Percentiles rank a stretch among this genome's conserved stretches.
phyloP scores from a whole-genome alignment of 164 flowering plant genomes.

The Magnolia changhungtana region DNA sequence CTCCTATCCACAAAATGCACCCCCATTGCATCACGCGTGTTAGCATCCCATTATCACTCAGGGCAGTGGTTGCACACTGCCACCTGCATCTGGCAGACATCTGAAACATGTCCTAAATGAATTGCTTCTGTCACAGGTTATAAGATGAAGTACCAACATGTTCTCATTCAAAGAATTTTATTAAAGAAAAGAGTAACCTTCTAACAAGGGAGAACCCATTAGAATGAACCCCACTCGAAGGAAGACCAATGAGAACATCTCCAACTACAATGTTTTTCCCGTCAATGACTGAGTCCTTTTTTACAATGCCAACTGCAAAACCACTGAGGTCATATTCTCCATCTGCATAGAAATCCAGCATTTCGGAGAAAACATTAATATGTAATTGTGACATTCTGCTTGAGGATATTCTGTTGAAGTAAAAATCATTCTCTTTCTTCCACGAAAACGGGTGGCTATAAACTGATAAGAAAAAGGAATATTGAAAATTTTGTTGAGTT shows the following conservation, averaged over 20 bases:
- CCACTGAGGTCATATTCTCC: constrained; percentile 97
- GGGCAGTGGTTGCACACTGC: not conserved
- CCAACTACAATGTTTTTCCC: constrained; percentile 78
- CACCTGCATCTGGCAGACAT: not conserved
- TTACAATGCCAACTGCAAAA: constrained; percentile 82
- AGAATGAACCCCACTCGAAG: constrained; percentile 96
- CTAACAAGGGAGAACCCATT: constrained; percentile 98
- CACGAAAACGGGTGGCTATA: too few species aligned
- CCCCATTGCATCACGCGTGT: too few species aligned
- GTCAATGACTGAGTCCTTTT: constrained; percentile 78
- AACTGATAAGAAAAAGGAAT: too few species aligned
- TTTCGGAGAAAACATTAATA: constrained; percentile 40
- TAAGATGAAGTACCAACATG: not conserved
- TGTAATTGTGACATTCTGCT: not conserved
- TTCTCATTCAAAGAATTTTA: not conserved
- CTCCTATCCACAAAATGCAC: too few species aligned
- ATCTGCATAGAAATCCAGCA: constrained; percentile 85
- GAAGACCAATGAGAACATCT: constrained; percentile 87
- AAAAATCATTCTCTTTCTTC: too few species aligned
- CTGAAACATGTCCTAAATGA: not conserved
- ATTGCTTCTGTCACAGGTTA: not conserved
- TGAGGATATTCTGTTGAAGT: too few species aligned
- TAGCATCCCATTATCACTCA: not conserved
- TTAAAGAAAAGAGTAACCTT: constrained; percentile 46
- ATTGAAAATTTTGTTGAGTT: too few species aligned